Evolutionary conservation across 2,329 filamentous ascomycete genomes (phyloP), one percentile per base, ranked within the genome.

Genomic region (Nemania sp.): DNA sequence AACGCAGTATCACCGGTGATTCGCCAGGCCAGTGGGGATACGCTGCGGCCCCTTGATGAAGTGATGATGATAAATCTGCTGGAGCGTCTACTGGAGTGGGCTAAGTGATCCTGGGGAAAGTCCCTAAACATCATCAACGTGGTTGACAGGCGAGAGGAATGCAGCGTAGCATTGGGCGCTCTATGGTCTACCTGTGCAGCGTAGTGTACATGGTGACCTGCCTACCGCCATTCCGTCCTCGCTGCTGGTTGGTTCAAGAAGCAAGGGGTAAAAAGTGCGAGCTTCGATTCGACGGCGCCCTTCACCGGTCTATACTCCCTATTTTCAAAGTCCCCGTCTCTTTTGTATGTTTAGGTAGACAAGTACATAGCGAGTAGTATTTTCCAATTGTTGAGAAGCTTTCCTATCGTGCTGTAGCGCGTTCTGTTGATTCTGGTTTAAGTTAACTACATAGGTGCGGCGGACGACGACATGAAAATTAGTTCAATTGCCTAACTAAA

Each of bases 31-130:
- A 45, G 56, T 64, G 64, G 68, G 51, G 60, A 49, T 43, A 26
- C 26, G 27, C 35, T 47, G 60, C 51, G 64, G 56, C 47, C 24
- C 63, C 43, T 65, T 72, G 73, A 70, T 74, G 70, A 75, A 75
- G 71, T 72, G 66, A 74, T 73, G 72, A 75, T 75, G 72, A 74
- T 74, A 73, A 75, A 73, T 75, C 71, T 62, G 27, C 64, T 64
- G 55, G 65, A 20, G 32, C 32, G 32, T 8, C 32, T 35, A 35
- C 32, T 35, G 15, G 38, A 41, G 47, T 20, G 61, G 57, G 18
- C 59, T 20, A 54, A 62, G 49, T 59, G 38, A 62, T 58, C 64
- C 59, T 62, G 68, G 64, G 63, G 60, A 60, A 68, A 64, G 59
- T 62, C 64, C 65, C 72, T 71, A 67, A 60, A 18, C 24, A 58